These are phyloP conservation scores for Jimgerdemannia flammicorona DNA, from an alignment of 192 early-diverging fungal genomes.

Conservation along the genomic window DNA sequence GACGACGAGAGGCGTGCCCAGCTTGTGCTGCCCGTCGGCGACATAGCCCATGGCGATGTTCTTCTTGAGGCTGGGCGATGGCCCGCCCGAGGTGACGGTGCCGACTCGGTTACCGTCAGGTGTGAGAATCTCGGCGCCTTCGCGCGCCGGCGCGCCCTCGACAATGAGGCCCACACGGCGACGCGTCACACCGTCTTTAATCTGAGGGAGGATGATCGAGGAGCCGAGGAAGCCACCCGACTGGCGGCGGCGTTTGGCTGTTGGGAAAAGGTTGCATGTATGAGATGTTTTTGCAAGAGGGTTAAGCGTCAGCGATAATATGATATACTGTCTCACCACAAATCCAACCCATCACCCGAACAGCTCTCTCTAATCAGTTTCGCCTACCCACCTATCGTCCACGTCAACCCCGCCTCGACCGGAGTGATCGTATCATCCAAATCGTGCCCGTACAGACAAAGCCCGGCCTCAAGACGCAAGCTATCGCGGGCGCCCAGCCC, in stretches of 20 bases:
- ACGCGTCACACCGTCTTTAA: conserved; percentile 72
- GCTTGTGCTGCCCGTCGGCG: conserved; percentile 83
- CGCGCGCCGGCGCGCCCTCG: conserved; percentile 91
- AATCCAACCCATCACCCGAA: too few species aligned
- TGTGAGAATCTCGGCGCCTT: conserved; percentile 64
- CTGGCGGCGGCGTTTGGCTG: conserved; percentile 75
- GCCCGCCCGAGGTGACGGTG: conserved; percentile 88
- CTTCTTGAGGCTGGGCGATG: conserved; percentile 86
- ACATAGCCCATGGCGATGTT: conserved; percentile 99
- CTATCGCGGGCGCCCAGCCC: conserved; percentile 94
- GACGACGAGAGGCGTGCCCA: conserved; percentile 87
- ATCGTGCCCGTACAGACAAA: conserved; percentile 97
- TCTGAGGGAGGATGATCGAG: conserved; percentile 78
- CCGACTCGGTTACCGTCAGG: conserved; percentile 67
- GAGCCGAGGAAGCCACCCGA: conserved; percentile 94
- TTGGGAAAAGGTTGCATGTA: not conserved
- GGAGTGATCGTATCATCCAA: conserved; percentile 90
- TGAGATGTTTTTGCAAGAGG: too few species aligned
- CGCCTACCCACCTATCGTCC: conserved; percentile 77
- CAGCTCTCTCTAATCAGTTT: not conserved
- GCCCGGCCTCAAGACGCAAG: conserved; percentile 92
- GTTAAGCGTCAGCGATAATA: not conserved
- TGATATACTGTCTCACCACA: not conserved
- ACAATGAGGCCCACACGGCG: conserved; percentile 89
- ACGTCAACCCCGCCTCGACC: conserved; percentile 89